A percentile compares a stretch with the other conserved stretches of the same genome.
Evolutionary conservation across 108 stramenopile genomes (phyloP).

Genomic region (Chaetoceros tenuissimus): DNA sequence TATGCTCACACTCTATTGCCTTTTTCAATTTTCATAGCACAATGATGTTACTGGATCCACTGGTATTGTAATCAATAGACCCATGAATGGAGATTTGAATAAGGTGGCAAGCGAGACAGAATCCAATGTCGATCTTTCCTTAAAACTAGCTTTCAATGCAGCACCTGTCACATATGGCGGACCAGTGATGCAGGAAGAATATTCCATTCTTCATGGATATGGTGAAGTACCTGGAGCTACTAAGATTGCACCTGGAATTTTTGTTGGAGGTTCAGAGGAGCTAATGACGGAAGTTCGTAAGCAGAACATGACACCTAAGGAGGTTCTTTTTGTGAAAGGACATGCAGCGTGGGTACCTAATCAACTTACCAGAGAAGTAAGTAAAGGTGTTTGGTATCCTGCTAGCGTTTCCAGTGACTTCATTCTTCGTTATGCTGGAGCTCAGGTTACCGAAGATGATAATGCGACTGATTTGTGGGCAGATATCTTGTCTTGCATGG

Average conservation of each 20-base stretch:
- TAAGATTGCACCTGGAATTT: constrained; percentile 78
- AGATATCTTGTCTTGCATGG: constrained; percentile 77
- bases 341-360: constrained; percentile 84
- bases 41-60: constrained; percentile 61
- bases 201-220: constrained; percentile 72
- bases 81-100: constrained; percentile 55
- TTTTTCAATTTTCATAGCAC: too few relatives aligned
- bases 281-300: constrained; percentile 71
- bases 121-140: constrained; percentile 60
- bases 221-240: constrained; percentile 73
- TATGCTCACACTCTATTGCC: too few relatives aligned
- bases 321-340: constrained; percentile 81
- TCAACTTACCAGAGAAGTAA: constrained; percentile 72
- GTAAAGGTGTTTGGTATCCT: constrained; percentile 81
- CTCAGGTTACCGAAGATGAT: constrained; percentile 55
- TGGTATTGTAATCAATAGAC: constrained; percentile 83
- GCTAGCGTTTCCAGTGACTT: constrained; percentile 64
- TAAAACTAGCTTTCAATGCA: constrained; percentile 66
- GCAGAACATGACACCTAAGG: constrained; percentile 40
- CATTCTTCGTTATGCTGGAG: constrained; percentile 77
- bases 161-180: constrained; percentile 78
- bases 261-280: constrained; percentile 74
- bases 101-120: constrained; percentile 50
- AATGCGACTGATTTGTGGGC: constrained; percentile 69
- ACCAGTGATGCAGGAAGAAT: constrained; percentile 72